Evolutionary conservation across 2,329 filamentous ascomycete genomes (phyloP), one percentile per base, ranked within the genome.

Genomic region (Cladosporium cucumerinum): DNA sequence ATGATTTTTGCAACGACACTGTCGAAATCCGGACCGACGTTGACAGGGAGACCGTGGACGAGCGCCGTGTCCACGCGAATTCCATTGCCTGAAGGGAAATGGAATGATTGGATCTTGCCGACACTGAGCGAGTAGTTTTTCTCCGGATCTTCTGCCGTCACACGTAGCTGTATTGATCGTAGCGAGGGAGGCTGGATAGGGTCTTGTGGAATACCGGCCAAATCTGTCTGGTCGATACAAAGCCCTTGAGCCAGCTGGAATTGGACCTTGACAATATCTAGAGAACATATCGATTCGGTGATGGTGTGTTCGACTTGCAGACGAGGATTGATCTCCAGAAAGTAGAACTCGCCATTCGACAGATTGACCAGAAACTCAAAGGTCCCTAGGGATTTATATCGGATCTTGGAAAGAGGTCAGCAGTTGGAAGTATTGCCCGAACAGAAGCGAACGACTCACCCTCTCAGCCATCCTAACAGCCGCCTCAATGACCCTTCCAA

Each of bases 291-390:
- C 3, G 78, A 79, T 68, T 88, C 86, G 0, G 85, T 87, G 61
- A 87, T 82, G 1, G 86, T 87, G 70, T 87, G 86, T 68, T 88
- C 86, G 46, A 88, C 86, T 70, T 87, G 85, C 2, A 87, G 72
- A 2, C 86, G 78, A 0, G 86, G 85, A 63, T 88, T 88, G 67
- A 87, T 80, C 69, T 88, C 86, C 6, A 88, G 73, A 68, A 88
- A 87, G 73, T 82, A 87, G 72, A 82, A 85, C 26, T 84, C 80
- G 1, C 72, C 72, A 0, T 75, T 80, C 0, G 73, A 66, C 12
- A 82, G 80, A 64, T 84, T 84, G 14, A 87, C 80, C 0, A 89
- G 78, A 65, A 89, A 89, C 71, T 89, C 87, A 67, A 88, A 88
- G 0, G 87, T 89, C 10, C 87, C 87, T 0, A 89, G 77, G 0